These are phyloP conservation scores for Diphasiastrum complanatum DNA, from an alignment of 83 land plant species.

Conservation along the genomic window DNA sequence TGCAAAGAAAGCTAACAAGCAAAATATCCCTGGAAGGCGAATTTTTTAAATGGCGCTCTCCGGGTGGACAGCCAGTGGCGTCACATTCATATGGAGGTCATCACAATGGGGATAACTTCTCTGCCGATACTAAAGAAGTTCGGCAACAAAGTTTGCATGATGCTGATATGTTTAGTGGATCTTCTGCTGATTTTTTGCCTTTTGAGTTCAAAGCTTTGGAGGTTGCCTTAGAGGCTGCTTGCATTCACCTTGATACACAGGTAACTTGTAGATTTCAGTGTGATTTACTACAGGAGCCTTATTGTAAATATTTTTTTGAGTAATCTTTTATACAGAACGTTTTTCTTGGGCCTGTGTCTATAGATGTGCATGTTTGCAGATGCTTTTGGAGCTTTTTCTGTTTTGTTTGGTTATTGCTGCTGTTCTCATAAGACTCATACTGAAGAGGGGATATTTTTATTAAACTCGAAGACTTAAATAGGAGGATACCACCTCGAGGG, in stretches of 20 bases:
- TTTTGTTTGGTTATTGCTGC: too few relatives aligned
- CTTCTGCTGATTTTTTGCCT: constrained; percentile 69
- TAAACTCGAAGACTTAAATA: too few relatives aligned
- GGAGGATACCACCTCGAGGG: too few relatives aligned
- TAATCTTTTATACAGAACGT: too few relatives aligned
- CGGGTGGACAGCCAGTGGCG: not conserved
- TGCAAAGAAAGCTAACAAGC: constrained; percentile 51
- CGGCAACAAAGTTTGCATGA: not conserved
- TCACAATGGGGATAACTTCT: not conserved
- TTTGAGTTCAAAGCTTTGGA: constrained; percentile 94
- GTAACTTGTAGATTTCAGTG: too few relatives aligned
- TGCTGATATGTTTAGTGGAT: constrained; percentile 2
- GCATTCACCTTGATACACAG: constrained; percentile 81
- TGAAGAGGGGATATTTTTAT: too few relatives aligned
- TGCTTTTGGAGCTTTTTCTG: not conserved
- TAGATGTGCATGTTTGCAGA: too few relatives aligned
- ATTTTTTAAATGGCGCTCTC: not conserved
- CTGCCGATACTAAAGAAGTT: not conserved
- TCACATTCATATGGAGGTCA: not conserved
- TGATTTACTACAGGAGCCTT: too few relatives aligned
- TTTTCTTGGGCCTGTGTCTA: too few relatives aligned
- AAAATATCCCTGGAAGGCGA: constrained; percentile 9
- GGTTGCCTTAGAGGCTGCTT: constrained; percentile 84
- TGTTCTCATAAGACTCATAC: too few relatives aligned
- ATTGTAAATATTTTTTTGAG: too few relatives aligned